Conservation (phyloP, 192 early-diverging fungal species). For the Diversispora epigaea region DNA sequence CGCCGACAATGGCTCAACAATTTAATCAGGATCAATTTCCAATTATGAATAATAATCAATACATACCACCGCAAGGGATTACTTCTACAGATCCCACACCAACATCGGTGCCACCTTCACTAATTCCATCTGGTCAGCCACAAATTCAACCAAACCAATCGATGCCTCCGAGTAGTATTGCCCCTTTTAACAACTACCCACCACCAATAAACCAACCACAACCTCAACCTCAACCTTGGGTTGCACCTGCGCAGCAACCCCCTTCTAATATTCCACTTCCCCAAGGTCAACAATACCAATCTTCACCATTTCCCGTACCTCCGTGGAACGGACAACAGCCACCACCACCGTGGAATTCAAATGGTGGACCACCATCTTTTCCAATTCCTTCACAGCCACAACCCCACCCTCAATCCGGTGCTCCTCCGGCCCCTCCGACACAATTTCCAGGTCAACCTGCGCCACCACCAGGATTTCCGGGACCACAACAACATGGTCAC, state of each 20-base stretch:
- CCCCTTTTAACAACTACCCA: background rate
- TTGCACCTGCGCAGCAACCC: background rate
- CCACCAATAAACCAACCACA: background rate
- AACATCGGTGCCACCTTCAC: background rate
- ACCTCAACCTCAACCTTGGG: conserved; percentile 13
- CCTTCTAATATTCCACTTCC: conserved; percentile 8
- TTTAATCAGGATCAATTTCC: conserved; percentile 19
- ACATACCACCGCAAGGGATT: background rate
- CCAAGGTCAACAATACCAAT: background rate
- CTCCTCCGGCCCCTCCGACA: background rate
- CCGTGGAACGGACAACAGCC: conserved; percentile 6
- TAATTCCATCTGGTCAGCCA: background rate
- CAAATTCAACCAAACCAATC: background rate
- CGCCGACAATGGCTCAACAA: background rate
- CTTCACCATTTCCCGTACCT: conserved; percentile 3
- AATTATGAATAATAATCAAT: conserved; percentile 12
- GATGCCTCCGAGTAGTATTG: too few species aligned
- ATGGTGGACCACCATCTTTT: background rate
- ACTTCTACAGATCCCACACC: background rate
- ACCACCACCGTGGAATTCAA: conserved; percentile 27
- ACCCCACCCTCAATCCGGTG: too few species aligned
- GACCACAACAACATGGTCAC: background rate
- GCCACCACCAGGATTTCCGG: background rate
- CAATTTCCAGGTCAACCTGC: background rate
- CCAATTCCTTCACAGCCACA: background rate